Conservation (phyloP, 169 alveolate species). For the Babesia ovis region DNA sequence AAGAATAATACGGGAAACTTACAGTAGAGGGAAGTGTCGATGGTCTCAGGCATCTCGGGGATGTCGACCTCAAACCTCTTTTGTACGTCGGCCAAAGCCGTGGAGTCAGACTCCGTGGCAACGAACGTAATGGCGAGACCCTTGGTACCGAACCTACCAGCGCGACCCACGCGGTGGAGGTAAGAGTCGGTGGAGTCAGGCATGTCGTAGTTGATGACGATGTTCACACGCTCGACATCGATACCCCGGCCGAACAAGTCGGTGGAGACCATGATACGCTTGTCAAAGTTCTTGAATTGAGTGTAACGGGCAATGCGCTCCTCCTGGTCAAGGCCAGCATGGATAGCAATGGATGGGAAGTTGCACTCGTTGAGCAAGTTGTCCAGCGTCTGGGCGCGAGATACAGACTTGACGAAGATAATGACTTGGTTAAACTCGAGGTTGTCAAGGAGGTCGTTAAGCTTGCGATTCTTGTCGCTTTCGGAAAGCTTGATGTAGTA, state of each 20-base stretch:
- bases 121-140: slow-evolving; percentile 98
- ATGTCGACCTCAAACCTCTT: slow-evolving; percentile 96
- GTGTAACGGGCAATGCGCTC: slow-evolving; percentile 92
- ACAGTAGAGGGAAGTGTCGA: slow-evolving; percentile 89
- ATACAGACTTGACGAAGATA: slow-evolving; percentile 94
- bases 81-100: slow-evolving; percentile 94
- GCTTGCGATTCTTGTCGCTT: slow-evolving; percentile 94
- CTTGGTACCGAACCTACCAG: slow-evolving; percentile 99
- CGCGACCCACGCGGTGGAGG: slow-evolving; percentile 96
- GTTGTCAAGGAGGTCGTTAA: slow-evolving; percentile 94
- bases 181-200: slow-evolving; percentile 90
- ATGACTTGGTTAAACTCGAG: slow-evolving; percentile 98
- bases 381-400: slow-evolving; percentile 94
- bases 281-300: slow-evolving; percentile 96
- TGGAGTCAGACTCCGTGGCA: slow-evolving; percentile 90
- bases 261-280: slow-evolving; percentile 99
- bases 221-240: slow-evolving; percentile 99
- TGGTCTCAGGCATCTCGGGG: slow-evolving; percentile 93
- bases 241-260: slow-evolving; percentile 99
- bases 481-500: slow-evolving; percentile 97
- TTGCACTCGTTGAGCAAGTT: slow-evolving; percentile 93
- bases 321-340: slow-evolving; percentile 87
- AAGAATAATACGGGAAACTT: slow-evolving; percentile 26
- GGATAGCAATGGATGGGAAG: slow-evolving; percentile 99
- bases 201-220: slow-evolving; percentile 99